Conservation (phyloP, 352 stramenopile genomes). For the Elongisporangium senticosum region DNA sequence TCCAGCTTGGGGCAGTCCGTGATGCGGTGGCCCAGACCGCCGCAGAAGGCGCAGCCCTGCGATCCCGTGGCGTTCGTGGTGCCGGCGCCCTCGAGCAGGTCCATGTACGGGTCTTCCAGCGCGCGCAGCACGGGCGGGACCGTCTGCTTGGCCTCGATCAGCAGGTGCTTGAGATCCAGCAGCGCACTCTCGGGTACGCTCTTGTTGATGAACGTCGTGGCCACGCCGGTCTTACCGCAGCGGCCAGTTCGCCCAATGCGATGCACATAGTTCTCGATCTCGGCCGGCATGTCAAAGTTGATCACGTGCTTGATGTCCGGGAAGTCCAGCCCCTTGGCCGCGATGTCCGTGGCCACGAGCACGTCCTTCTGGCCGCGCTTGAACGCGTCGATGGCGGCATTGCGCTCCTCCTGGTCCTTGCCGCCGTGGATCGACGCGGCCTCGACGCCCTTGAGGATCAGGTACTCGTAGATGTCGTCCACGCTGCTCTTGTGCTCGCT, state of each 20-base stretch:
- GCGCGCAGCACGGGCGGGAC: conserved; percentile 96
- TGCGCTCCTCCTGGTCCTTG: conserved; percentile 97
- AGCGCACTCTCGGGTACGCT: conserved; percentile 92
- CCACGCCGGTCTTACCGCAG: conserved; percentile 96
- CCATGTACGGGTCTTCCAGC: conserved; percentile 95
- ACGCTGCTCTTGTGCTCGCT: conserved; percentile 96
- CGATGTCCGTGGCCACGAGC: conserved; percentile 97
- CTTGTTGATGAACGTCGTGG: conserved; percentile 99
- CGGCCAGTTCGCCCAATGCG: conserved; percentile 97
- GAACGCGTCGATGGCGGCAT: conserved; percentile 95
- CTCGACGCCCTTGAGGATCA: conserved; percentile 96
- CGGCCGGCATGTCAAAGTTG: conserved; percentile 99
- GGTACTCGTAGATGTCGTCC: conserved; percentile 99
- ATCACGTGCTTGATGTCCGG: conserved; percentile 99
- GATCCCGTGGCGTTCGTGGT: conserved; percentile 73
- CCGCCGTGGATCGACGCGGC: conserved; percentile 96
- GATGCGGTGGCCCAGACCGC: conserved; percentile 97
- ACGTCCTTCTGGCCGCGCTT: conserved; percentile 95
- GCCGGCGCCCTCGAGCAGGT: conserved; percentile 48
- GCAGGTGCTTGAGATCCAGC: conserved; percentile 97
- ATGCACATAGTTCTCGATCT: conserved; percentile 99
- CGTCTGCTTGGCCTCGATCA: conserved; percentile 97
- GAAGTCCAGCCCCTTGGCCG: conserved; percentile 98
- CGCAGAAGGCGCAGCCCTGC: conserved; percentile 97
- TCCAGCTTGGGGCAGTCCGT: conserved; percentile 99